Conservation (phyloP, 148 eudicot genomes). For the Polygonum aviculare region DNA sequence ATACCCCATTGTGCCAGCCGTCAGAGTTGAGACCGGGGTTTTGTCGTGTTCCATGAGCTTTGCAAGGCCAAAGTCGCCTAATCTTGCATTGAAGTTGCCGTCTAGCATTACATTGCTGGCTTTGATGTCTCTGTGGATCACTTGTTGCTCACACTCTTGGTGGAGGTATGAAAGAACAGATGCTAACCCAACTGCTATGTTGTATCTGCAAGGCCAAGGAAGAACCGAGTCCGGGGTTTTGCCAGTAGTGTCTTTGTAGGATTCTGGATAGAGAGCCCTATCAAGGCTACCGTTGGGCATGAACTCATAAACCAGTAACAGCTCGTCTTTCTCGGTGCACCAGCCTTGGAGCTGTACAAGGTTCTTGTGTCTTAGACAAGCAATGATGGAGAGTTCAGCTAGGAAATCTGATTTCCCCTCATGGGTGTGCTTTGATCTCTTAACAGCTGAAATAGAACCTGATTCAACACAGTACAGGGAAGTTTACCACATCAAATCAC, state of each 20-base stretch:
- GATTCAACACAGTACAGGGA: background rate
- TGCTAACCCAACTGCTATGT: slow-evolving; percentile 30
- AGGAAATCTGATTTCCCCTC: slow-evolving; percentile 63
- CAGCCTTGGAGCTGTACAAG: slow-evolving; percentile 40
- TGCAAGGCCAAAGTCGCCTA: slow-evolving; percentile 41
- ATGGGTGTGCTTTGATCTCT: slow-evolving; percentile 64
- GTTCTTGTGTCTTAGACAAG: slow-evolving; percentile 40
- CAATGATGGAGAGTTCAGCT: slow-evolving; percentile 37
- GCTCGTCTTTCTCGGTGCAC: slow-evolving; percentile 33
- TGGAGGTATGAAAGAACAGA: slow-evolving; percentile 34
- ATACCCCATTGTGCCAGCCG: slow-evolving; percentile 37
- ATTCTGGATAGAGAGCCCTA: slow-evolving; percentile 18
- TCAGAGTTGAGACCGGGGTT: slow-evolving; percentile 24
- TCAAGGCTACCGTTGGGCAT: slow-evolving; percentile 48
- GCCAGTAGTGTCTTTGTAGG: background rate
- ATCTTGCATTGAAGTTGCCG: slow-evolving; percentile 25
- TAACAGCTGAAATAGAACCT: slow-evolving; percentile 56
- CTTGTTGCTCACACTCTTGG: slow-evolving; percentile 35
- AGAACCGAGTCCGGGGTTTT: background rate
- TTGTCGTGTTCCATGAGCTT: slow-evolving; percentile 28
- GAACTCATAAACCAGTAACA: slow-evolving; percentile 32
- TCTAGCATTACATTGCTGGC: slow-evolving; percentile 31
- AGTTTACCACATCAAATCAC: background rate
- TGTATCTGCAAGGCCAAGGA: slow-evolving; percentile 26
- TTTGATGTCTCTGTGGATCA: slow-evolving; percentile 35